A percentile compares a stretch with the other conserved stretches of the same genome.
These are phyloP conservation scores for Wickerhamiella shivajii DNA, from an alignment of 805 yeast genomes.

Conservation along the genomic window DNA sequence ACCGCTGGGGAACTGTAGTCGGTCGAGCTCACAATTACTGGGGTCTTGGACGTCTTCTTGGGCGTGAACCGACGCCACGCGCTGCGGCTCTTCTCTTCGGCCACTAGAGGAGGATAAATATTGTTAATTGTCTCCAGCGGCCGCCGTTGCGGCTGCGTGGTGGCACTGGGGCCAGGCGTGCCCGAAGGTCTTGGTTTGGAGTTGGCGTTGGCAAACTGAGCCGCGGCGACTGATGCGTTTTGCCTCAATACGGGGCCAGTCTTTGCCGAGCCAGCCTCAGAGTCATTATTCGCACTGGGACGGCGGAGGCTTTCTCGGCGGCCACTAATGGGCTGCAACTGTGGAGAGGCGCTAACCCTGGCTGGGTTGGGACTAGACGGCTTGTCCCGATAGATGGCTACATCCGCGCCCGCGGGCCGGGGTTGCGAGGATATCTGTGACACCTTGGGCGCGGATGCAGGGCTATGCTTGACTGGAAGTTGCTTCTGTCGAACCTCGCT, in stretches of 20 bases:
- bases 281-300: no score
- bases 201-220: background rate
- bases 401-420: no score
- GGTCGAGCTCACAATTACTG: slow-evolving; percentile 2
- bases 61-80: slow-evolving; percentile 11
- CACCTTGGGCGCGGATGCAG: no score
- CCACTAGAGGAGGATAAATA: slow-evolving; percentile 3
- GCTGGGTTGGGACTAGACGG: no score
- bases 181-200: background rate
- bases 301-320: no score
- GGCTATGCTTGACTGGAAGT: no score
- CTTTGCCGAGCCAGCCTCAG: slow-evolving; percentile 4
- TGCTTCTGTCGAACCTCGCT: no score
- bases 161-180: background rate
- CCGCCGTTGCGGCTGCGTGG: slow-evolving; percentile 2
- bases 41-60: background rate
- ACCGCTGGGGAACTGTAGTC: background rate
- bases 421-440: no score
- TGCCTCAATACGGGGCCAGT: slow-evolving; percentile 7
- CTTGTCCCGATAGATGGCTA: no score
- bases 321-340: no score
- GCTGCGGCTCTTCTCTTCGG: slow-evolving; percentile 6
- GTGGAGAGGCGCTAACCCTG: no score
- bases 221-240: slow-evolving; percentile 1
- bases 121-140: slow-evolving; percentile 9